A percentile compares a stretch with the other conserved stretches of the same genome.
Conservation (phyloP, 352 stramenopile genomes). For the Phytophthora citrophthora region DNA sequence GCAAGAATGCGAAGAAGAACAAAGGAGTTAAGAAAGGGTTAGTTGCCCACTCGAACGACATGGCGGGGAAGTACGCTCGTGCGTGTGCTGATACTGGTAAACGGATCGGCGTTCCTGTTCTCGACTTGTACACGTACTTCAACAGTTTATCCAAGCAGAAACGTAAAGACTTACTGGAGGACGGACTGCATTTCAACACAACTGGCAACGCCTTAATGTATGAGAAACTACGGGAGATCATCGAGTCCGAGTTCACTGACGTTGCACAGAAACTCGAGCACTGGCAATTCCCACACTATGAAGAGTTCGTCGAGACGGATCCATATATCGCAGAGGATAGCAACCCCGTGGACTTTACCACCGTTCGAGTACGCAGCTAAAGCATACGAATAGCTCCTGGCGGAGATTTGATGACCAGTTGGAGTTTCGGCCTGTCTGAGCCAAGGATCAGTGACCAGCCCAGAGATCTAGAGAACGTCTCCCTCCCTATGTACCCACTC, state of each 20-base stretch:
- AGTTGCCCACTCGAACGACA: conserved; percentile 49
- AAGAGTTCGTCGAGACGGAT: conserved; percentile 44
- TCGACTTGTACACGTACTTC: conserved; percentile 55
- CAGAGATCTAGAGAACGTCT: neutral
- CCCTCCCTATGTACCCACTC: conserved; percentile 8
- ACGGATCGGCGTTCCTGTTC: conserved; percentile 29
- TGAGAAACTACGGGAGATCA: conserved; percentile 21
- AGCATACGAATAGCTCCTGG: neutral
- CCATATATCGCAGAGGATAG: conserved; percentile 19
- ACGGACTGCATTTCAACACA: conserved; percentile 58
- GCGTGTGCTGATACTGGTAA: conserved; percentile 43
- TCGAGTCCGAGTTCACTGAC: conserved; percentile 18
- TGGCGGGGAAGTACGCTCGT: conserved; percentile 45
- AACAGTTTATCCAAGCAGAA: conserved; percentile 39
- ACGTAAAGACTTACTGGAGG: conserved; percentile 32
- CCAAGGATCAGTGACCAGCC: neutral
- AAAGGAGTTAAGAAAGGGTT: conserved; percentile 20
- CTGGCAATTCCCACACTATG: conserved; percentile 37
- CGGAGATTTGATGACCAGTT: neutral
- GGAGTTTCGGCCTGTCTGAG: neutral
- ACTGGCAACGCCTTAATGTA: conserved; percentile 47
- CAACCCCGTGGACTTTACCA: conserved; percentile 12
- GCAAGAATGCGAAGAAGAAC: conserved; percentile 11
- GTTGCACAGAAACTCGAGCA: conserved; percentile 21
- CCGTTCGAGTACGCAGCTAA: conserved; percentile 14